Evolutionary conservation across 148 eudicot genomes (phyloP).

Genomic region (Hydrangea macrophylla): DNA sequence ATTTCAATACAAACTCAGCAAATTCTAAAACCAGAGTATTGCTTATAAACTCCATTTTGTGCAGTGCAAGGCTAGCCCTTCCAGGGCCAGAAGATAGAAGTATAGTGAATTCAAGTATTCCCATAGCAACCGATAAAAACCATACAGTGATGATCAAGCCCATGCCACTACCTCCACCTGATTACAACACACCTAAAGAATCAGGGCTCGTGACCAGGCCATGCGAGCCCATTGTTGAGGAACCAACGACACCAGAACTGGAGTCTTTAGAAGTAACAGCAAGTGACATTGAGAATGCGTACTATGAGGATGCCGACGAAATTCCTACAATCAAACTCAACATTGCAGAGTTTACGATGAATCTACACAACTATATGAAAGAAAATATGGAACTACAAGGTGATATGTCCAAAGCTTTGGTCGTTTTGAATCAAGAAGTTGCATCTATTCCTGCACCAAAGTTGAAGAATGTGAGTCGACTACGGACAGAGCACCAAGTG

Average conservation of each 20-base stretch:
- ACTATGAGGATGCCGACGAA: slow-evolving; percentile 52
- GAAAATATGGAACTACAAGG: slow-evolving; percentile 34
- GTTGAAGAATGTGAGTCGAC: slow-evolving; percentile 47
- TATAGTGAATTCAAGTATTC: slow-evolving; percentile 34
- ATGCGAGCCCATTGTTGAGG: slow-evolving; percentile 63
- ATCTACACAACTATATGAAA: slow-evolving; percentile 34
- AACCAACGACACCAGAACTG: slow-evolving; percentile 49
- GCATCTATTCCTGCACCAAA: slow-evolving; percentile 54
- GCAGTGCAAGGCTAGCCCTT: slow-evolving; percentile 71
- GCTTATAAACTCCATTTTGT: slow-evolving; percentile 5
- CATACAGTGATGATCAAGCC: slow-evolving; percentile 21
- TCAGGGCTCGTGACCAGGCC: slow-evolving; percentile 13
- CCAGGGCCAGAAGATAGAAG: slow-evolving; percentile 67
- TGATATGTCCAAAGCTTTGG: slow-evolving; percentile 49
- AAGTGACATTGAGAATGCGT: slow-evolving; percentile 52
- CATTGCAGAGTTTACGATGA: slow-evolving; percentile 40
- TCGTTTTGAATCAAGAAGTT: slow-evolving; percentile 37
- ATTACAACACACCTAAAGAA: slow-evolving; percentile 13
- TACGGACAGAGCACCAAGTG: slow-evolving; percentile 65
- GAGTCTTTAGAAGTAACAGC: slow-evolving; percentile 27
- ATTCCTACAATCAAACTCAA: slow-evolving; percentile 49
- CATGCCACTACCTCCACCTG: slow-evolving; percentile 30
- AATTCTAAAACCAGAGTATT: too few relatives aligned
- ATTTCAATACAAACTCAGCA: too few relatives aligned
- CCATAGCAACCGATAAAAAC: slow-evolving; percentile 17